phyloP scores from a whole-genome alignment of 1,284 basidiomycete species.

The Xanthoconium separans region DNA sequence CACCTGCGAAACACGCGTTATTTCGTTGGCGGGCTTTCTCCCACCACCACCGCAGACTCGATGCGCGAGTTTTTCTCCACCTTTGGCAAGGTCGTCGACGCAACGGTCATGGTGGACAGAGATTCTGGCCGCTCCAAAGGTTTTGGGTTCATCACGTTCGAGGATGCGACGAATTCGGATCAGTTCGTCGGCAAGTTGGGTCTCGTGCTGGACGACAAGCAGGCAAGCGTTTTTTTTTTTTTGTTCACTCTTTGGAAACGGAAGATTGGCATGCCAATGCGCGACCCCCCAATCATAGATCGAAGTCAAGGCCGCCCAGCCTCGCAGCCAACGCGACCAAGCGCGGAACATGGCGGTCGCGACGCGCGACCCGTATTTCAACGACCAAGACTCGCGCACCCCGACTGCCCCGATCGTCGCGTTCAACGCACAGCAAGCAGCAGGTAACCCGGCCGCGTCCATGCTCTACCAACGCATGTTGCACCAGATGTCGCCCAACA shows the following conservation, averaged over 20 bases:
- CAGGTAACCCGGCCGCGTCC: conserved; percentile 47
- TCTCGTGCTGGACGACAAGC: conserved; percentile 76
- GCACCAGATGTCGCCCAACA: conserved; percentile 47
- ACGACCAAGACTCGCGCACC: conserved; percentile 34
- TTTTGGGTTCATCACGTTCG: conserved; percentile 92
- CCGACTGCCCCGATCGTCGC: conserved; percentile 29
- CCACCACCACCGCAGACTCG: conserved; percentile 75
- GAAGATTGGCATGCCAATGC: too few relatives aligned
- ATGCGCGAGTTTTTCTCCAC: conserved; percentile 79
- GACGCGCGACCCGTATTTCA: conserved; percentile 31
- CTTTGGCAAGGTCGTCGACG: conserved; percentile 83
- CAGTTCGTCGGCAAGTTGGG: conserved; percentile 69
- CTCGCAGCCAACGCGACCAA: conserved; percentile 66
- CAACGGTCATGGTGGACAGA: conserved; percentile 92
- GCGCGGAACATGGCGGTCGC: conserved; percentile 32
- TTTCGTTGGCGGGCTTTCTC: conserved; percentile 86
- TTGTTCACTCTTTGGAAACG: too few relatives aligned
- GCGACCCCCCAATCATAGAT: conserved; percentile 47
- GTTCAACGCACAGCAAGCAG: conserved; percentile 35
- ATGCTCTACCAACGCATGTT: conserved; percentile 59
- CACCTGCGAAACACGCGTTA: conserved; percentile 81
- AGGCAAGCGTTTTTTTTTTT: conserved; percentile 43
- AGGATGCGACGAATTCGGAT: conserved; percentile 72
- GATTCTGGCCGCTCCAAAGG: conserved; percentile 90
- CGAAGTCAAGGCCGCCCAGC: conserved; percentile 85